A percentile compares a stretch with the other conserved stretches of the same genome.
Evolutionary conservation across 2,329 filamentous ascomycete species (phyloP).

Genomic region (Pseudogymnoascus sp.): DNA sequence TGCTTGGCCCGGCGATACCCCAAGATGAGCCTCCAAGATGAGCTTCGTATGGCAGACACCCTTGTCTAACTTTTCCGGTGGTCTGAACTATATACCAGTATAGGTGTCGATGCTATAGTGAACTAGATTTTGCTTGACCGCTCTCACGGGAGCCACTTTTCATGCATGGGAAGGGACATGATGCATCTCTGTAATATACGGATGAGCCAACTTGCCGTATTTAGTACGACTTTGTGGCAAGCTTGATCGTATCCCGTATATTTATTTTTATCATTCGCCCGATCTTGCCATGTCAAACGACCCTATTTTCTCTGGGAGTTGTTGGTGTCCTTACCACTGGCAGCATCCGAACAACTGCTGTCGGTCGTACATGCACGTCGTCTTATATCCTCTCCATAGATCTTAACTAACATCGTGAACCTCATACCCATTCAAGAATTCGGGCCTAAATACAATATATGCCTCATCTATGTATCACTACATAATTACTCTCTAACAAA

Average conservation of each 20-base stretch:
- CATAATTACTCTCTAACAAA: constrained; percentile 54
- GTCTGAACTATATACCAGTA: neutral
- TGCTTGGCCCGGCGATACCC: neutral
- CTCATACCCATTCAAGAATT: neutral
- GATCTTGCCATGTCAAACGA: neutral
- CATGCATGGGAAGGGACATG: constrained; percentile 2
- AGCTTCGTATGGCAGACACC: too few species aligned
- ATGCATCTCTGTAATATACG: neutral
- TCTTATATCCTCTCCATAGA: neutral
- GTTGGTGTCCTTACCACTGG: neutral
- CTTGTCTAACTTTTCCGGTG: too few species aligned
- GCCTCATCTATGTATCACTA: neutral
- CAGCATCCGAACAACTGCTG: neutral
- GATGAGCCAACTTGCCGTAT: neutral
- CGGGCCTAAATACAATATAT: neutral
- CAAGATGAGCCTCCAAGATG: neutral
- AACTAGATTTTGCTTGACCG: neutral
- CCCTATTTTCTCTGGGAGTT: neutral
- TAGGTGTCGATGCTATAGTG: neutral
- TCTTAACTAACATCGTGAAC: neutral
- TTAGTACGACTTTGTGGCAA: neutral
- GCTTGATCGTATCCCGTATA: neutral
- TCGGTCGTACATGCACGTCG: neutral
- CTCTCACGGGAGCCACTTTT: neutral
- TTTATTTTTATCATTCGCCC: neutral